Evolutionary conservation across 495 filamentous ascomycete genomes (phyloP).

Genomic region (Amphirosellinia nigrospora): DNA sequence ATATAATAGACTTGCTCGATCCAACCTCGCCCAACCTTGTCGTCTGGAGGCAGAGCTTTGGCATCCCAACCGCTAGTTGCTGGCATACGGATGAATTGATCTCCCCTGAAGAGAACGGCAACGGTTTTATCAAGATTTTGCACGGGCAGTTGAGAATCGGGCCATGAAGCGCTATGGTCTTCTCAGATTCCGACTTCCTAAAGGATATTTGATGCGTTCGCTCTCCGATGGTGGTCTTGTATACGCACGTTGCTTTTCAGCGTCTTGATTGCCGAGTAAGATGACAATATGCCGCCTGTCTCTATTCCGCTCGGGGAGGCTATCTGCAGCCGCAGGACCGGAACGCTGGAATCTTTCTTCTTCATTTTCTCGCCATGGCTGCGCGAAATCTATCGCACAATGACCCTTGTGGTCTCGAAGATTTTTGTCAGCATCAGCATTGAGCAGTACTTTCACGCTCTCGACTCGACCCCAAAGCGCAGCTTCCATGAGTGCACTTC

Average conservation of each 20-base stretch:
- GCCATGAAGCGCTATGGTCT: neutral
- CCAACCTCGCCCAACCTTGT: neutral
- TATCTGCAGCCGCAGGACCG: neutral
- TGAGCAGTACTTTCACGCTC: conserved; percentile 7
- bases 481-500: conserved; percentile 20
- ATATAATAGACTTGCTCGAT: conserved; percentile 2
- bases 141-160: neutral
- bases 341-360: neutral
- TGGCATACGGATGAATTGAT: neutral
- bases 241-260: neutral
- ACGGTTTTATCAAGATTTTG: neutral
- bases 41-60: neutral
- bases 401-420: neutral
- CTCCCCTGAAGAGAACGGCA: neutral
- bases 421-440: conserved; percentile 28
- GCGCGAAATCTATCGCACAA: neutral
- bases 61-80: conserved; percentile 3
- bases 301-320: neutral
- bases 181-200: neutral
- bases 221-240: too few relatives aligned
- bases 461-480: conserved; percentile 23
- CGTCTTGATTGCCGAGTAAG: neutral
- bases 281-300: neutral
- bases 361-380: neutral
- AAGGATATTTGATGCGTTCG: too few relatives aligned